These are phyloP conservation scores for Globisporangium mamillatum DNA, from an alignment of 352 stramenopile genomes.

Conservation along the genomic window DNA sequence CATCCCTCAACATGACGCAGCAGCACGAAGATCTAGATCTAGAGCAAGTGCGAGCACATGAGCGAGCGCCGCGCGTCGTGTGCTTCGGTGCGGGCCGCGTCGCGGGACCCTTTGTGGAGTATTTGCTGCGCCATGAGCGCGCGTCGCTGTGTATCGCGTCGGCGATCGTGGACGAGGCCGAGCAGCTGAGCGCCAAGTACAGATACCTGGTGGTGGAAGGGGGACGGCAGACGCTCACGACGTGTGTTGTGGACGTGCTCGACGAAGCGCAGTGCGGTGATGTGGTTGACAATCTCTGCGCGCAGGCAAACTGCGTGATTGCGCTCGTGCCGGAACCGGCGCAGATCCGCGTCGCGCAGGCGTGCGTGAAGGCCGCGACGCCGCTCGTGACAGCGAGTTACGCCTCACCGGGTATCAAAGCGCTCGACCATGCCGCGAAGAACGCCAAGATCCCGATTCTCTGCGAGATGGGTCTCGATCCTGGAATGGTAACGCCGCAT, in stretches of 20 bases:
- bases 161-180: slow-evolving; percentile 25
- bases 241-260: slow-evolving; percentile 23
- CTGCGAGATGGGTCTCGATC: slow-evolving; percentile 90
- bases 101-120: slow-evolving; percentile 34
- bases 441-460: slow-evolving; percentile 70
- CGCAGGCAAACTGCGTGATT: slow-evolving; percentile 68
- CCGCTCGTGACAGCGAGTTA: slow-evolving; percentile 91
- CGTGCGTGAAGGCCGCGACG: slow-evolving; percentile 56
- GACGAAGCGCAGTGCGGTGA: slow-evolving; percentile 11
- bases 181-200: slow-evolving; percentile 25
- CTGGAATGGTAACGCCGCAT: slow-evolving; percentile 53
- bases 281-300: slow-evolving; percentile 24
- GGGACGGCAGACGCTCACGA: slow-evolving; percentile 6
- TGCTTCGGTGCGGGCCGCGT: slow-evolving; percentile 54
- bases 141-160: slow-evolving; percentile 28
- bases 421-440: slow-evolving; percentile 41
- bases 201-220: slow-evolving; percentile 3
- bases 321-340: slow-evolving; percentile 80
- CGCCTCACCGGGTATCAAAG: slow-evolving; percentile 72
- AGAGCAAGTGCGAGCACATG: neutral
- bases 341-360: slow-evolving; percentile 64
- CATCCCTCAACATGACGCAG: too few relatives aligned
- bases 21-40: neutral
- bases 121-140: slow-evolving; percentile 27
- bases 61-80: slow-evolving; percentile 20